Evolutionary conservation across 2,329 filamentous ascomycete species (phyloP), one percentile per base, ranked within the genome.

Genomic region (Aquanectria penicillioides): DNA sequence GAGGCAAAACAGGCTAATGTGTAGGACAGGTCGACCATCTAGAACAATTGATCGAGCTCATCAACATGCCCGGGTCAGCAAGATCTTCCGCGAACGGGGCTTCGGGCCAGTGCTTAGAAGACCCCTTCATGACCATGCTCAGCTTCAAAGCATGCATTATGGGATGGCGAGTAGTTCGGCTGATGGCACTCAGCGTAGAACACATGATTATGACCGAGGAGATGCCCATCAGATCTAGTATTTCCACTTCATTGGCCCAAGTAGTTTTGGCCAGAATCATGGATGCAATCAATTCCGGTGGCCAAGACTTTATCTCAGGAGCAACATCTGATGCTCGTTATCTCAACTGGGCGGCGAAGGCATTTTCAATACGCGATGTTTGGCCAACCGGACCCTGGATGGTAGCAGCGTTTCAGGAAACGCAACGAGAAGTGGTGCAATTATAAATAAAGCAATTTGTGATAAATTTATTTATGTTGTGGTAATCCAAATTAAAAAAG

Each of bases 301-400:
- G 40, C 6, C 48, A 52, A 15, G 49, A 38, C 6, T 58, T 58
- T 9, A 47, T 47, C 13, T 17, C 41, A n/a, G 48, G 47, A 11
- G 34, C 34, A 2, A 58, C 34, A 2, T 59, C 41, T 2, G 57
- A 59, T 29, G 38, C 37, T 23, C 29, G 44, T 1, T 59, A 56
- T 41, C 44, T 59, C 2, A 41, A 55, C 8, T 59, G 57, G 57
- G 46, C 57, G 15, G 28, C 50, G 1, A 56, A 40, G 9, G 52
- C 51, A 9, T 59, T 59, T 15, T 49, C 57, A 5, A 22, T 59
- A 10, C 20, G 57, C 6, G 37, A 44, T 34, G 56, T 38, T 10
- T 59, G 57, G 57, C 50, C 57, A 5, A 56, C 50, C 5, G 57
- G 57, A 17, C 34, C 50, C 26, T 59, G 57, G 57, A 59, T 59